Percentiles rank a stretch among this genome's conserved stretches.
These are phyloP conservation scores for Alternaria triticina DNA, from an alignment of 2,329 filamentous ascomycete genomes.

Conservation along the genomic window DNA sequence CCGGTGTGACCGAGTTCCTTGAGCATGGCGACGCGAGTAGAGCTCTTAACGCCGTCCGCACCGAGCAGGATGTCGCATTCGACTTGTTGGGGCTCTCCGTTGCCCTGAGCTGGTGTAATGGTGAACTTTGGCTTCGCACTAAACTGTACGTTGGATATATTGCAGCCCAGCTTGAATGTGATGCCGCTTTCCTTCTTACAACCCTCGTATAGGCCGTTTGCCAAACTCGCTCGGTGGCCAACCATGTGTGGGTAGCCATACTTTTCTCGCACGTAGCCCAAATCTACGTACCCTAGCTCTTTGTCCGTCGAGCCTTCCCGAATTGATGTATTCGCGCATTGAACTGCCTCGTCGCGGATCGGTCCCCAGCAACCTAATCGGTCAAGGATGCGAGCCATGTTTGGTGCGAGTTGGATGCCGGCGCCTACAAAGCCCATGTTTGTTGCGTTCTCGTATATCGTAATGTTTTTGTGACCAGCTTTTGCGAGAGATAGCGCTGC, in stretches of 20 bases:
- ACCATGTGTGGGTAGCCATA: slow-evolving; percentile 83
- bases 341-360: slow-evolving; percentile 74
- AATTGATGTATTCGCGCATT: slow-evolving; percentile 74
- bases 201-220: slow-evolving; percentile 72
- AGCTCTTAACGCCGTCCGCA: slow-evolving; percentile 58
- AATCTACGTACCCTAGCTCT: slow-evolving; percentile 73
- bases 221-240: slow-evolving; percentile 76
- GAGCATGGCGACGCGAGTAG: slow-evolving; percentile 60
- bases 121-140: slow-evolving; percentile 66
- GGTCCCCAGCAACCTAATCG: slow-evolving; percentile 73
- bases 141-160: slow-evolving; percentile 62
- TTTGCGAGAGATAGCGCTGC: slow-evolving; percentile 75
- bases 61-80: slow-evolving; percentile 57
- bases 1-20: slow-evolving; percentile 58
- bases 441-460: slow-evolving; percentile 75
- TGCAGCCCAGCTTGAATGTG: slow-evolving; percentile 70
- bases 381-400: slow-evolving; percentile 79
- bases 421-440: slow-evolving; percentile 82
- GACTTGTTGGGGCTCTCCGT: slow-evolving; percentile 60
- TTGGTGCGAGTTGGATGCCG: slow-evolving; percentile 83
- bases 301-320: slow-evolving; percentile 72
- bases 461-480: slow-evolving; percentile 75
- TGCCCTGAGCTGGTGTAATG: slow-evolving; percentile 60
- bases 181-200: slow-evolving; percentile 68
- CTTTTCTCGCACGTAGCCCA: slow-evolving; percentile 69